Conservation (phyloP, 2,329 filamentous ascomycete species). For the Phymatotrichopsis omnivora region DNA sequence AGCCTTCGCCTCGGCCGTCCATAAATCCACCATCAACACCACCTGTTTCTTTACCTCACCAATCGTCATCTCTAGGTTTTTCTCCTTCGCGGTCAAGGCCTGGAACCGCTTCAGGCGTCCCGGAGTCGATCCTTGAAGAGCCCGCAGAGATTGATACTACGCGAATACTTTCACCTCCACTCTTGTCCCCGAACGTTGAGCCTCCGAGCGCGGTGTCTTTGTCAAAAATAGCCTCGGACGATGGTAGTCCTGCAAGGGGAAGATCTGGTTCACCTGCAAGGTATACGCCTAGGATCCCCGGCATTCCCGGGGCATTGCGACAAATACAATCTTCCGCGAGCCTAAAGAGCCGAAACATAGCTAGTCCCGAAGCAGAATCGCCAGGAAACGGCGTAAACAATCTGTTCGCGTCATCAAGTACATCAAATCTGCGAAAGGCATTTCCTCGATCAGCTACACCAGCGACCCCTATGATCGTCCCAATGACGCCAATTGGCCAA, state of each 20-base stretch:
- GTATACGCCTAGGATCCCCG: slow-evolving; percentile 33
- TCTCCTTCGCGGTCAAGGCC: slow-evolving; percentile 16
- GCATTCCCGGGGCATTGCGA: slow-evolving; percentile 40
- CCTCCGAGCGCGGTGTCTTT: slow-evolving; percentile 15
- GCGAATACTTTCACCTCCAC: slow-evolving; percentile 23
- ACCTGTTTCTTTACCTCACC: slow-evolving; percentile 20
- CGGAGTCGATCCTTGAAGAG: slow-evolving; percentile 14
- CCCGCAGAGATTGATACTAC: too few relatives aligned
- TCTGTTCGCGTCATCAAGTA: slow-evolving; percentile 47
- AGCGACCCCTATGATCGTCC: slow-evolving; percentile 37
- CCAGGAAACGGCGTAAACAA: slow-evolving; percentile 64
- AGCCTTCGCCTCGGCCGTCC: slow-evolving; percentile 32
- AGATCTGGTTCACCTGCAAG: slow-evolving; percentile 47
- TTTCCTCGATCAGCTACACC: slow-evolving; percentile 24
- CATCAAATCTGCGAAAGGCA: slow-evolving; percentile 26
- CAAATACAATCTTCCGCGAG: slow-evolving; percentile 65
- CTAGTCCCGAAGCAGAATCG: slow-evolving; percentile 53
- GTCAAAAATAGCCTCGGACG: slow-evolving; percentile 15
- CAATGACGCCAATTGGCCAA: slow-evolving; percentile 55
- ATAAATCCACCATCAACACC: slow-evolving; percentile 20
- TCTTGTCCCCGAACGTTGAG: slow-evolving; percentile 7
- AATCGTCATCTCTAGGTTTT: slow-evolving; percentile 19
- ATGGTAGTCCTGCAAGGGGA: slow-evolving; percentile 19
- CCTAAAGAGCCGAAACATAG: slow-evolving; percentile 63
- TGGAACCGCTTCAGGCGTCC: slow-evolving; percentile 5